Percentiles rank a stretch among this genome's conserved stretches.
These are phyloP conservation scores for Macrotyloma uniflorum DNA, from an alignment of 306 rosid genomes.

Conservation along the genomic window DNA sequence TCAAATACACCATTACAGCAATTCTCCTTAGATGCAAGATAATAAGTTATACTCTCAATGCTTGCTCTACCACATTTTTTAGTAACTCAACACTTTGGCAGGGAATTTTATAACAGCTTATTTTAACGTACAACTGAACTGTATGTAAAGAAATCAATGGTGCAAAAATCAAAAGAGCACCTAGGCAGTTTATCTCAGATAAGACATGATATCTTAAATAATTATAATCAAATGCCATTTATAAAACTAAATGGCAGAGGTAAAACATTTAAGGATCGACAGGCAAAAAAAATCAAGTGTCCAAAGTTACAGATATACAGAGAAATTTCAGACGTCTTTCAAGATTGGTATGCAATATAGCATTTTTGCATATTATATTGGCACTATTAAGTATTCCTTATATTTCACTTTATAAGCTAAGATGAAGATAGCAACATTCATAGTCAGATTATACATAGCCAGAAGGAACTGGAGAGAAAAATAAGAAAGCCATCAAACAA, in stretches of 20 bases:
- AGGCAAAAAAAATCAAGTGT: background rate
- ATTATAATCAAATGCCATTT: background rate
- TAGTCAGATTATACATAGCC: background rate
- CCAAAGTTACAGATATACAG: conserved; percentile 11
- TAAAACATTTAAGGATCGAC: background rate
- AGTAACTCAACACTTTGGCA: background rate
- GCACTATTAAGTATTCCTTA: background rate
- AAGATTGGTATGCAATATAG: background rate
- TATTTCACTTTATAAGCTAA: background rate
- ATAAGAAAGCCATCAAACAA: background rate
- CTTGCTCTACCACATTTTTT: background rate
- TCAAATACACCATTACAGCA: background rate
- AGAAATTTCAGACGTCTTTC: background rate
- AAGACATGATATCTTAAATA: background rate
- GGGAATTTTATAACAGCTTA: background rate
- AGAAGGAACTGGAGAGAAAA: background rate
- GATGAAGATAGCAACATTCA: background rate
- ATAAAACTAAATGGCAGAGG: background rate
- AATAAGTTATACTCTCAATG: background rate
- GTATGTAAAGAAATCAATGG: background rate
- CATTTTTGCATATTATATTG: background rate
- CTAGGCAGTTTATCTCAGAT: background rate
- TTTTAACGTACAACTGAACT: background rate
- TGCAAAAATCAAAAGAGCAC: background rate
- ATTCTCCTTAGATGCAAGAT: background rate